Percentiles rank a stretch among this genome's conserved stretches.
phyloP scores from a whole-genome alignment of 169 alveolate species.

The Perkinsus olseni region DNA sequence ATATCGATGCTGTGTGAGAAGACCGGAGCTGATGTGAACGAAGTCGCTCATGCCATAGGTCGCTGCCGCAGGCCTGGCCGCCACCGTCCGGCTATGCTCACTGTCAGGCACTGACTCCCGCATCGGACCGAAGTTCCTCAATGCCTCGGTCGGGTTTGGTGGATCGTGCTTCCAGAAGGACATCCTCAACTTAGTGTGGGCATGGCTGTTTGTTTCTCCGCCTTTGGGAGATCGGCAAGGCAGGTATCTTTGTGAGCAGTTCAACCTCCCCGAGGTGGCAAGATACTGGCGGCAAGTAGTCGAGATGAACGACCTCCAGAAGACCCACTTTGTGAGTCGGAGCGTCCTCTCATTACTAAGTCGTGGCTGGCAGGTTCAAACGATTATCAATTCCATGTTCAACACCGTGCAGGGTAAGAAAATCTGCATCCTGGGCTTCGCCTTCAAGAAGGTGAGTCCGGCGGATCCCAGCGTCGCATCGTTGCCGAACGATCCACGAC shows the following conservation, averaged over 20 bases:
- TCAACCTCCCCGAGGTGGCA: conserved; percentile 57
- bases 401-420: conserved; percentile 51
- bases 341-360: background rate
- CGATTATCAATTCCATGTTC: conserved; percentile 38
- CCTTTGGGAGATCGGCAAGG: no score
- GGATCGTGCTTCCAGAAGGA: conserved; percentile 86
- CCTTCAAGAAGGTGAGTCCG: conserved; percentile 67
- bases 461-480: no score
- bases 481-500: no score
- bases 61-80: background rate
- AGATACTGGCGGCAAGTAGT: conserved; percentile 65
- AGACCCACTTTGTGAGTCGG: conserved; percentile 35
- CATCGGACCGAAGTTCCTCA: conserved; percentile 68
- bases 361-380: background rate
- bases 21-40: conserved; percentile 72
- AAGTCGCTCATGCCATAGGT: conserved; percentile 22
- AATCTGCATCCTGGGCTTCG: conserved; percentile 68
- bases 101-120: conserved; percentile 60
- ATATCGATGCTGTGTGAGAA: conserved; percentile 71
- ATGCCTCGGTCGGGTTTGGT: conserved; percentile 79
- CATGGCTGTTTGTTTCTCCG: background rate
- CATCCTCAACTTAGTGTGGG: conserved; percentile 45
- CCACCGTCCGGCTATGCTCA: conserved; percentile 14
- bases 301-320: conserved; percentile 57
- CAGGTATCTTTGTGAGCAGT: conserved; percentile 52